phyloP scores from a whole-genome alignment of 164 flowering plant species.

The Berberis vulgaris region DNA sequence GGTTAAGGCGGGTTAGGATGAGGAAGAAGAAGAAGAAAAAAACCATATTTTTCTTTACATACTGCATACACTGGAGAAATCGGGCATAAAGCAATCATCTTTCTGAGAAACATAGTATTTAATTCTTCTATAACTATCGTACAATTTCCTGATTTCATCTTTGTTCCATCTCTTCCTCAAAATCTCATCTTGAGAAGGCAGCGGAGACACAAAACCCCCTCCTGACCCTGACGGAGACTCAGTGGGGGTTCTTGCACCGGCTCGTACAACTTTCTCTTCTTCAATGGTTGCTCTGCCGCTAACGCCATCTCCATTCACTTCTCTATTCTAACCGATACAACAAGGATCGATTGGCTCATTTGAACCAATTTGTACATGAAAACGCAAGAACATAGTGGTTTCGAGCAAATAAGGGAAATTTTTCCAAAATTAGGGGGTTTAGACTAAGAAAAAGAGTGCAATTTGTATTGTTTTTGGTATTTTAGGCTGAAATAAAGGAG shows the following conservation, averaged over 20 bases:
- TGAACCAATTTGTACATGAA: neutral
- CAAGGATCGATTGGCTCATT: too few relatives aligned
- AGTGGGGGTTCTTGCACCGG: constrained; percentile 9
- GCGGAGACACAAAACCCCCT: constrained; percentile 17
- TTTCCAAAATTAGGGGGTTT: neutral
- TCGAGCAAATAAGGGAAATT: neutral
- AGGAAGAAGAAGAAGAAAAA: neutral
- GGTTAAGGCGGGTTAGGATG: neutral
- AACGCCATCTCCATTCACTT: constrained; percentile 36
- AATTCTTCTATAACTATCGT: constrained; percentile 56
- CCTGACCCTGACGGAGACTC: constrained; percentile 12
- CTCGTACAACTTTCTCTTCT: constrained; percentile 29
- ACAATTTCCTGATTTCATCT: constrained; percentile 67
- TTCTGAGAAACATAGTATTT: constrained; percentile 48
- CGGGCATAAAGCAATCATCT: constrained; percentile 43
- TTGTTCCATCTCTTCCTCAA: constrained; percentile 37
- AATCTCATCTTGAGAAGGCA: constrained; percentile 62
- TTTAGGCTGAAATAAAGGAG: too few relatives aligned
- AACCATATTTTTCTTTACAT: too few relatives aligned
- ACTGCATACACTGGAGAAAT: constrained; percentile 3
- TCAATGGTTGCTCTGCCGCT: constrained; percentile 63
- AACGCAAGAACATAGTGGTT: neutral
- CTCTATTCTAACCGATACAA: too few relatives aligned
- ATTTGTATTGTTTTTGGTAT: too few relatives aligned
- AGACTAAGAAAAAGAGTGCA: neutral